Percentiles rank a stretch among this genome's conserved stretches.
These are phyloP conservation scores for Leccinum longicurvipes DNA, from an alignment of 768 basidiomycete species.

Conservation along the genomic window DNA sequence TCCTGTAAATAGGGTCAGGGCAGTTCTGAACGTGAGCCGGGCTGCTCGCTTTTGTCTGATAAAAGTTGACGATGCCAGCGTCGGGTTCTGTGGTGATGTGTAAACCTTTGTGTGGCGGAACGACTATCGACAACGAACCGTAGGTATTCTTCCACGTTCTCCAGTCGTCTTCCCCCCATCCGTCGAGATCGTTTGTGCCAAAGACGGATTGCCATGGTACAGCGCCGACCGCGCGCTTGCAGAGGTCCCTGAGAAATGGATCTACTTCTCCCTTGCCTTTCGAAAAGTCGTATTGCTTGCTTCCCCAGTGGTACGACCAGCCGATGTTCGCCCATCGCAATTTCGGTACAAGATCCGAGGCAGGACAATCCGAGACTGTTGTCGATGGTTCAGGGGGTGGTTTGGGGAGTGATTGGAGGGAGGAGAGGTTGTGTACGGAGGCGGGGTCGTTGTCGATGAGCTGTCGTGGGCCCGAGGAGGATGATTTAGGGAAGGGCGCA, in stretches of 20 bases:
- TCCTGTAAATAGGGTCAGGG: conserved; percentile 41
- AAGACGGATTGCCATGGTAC: conserved; percentile 76
- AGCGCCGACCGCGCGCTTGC: conserved; percentile 54
- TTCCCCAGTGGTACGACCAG: conserved; percentile 96
- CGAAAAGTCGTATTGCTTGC: conserved; percentile 90
- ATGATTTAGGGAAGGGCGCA: background rate
- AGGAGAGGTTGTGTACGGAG: conserved; percentile 49
- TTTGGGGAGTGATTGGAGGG: conserved; percentile 55
- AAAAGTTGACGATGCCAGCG: conserved; percentile 96
- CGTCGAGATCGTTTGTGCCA: conserved; percentile 31
- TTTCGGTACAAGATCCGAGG: conserved; percentile 64
- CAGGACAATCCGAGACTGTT: conserved; percentile 46
- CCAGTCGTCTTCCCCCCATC: conserved; percentile 67
- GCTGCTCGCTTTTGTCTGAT: conserved; percentile 62
- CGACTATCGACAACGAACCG: conserved; percentile 42
- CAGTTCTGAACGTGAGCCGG: background rate
- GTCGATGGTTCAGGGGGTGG: conserved; percentile 63
- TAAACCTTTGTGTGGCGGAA: background rate
- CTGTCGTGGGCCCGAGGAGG: conserved; percentile 52
- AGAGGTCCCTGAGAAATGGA: conserved; percentile 50
- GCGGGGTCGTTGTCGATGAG: conserved; percentile 74
- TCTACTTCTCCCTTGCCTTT: conserved; percentile 65
- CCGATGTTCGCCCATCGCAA: conserved; percentile 96
- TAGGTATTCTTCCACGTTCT: conserved; percentile 73
- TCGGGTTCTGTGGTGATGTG: conserved; percentile 66